Percentiles rank a stretch among this genome's conserved stretches.
Conservation (phyloP, 352 stramenopile genomes). For the Phytophthora sp. region DNA sequence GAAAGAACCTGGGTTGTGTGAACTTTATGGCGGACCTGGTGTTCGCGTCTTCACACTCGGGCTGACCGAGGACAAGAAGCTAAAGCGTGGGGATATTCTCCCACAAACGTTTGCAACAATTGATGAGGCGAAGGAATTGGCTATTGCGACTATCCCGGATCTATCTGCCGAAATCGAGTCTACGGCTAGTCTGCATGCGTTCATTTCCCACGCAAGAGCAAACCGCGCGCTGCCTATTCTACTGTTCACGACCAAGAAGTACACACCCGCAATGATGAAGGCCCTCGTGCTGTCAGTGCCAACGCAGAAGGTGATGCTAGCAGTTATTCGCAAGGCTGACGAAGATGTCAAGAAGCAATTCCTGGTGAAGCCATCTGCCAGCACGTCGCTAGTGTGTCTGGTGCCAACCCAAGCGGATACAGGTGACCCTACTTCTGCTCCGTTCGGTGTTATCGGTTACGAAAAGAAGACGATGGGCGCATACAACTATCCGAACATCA, state of each 20-base stretch:
- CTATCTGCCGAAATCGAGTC: slow-evolving; percentile 51
- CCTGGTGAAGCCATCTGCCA: slow-evolving; percentile 40
- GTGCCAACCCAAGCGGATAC: slow-evolving; percentile 44
- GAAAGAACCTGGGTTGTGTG: slow-evolving; percentile 52
- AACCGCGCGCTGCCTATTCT: slow-evolving; percentile 59
- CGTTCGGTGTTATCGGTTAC: slow-evolving; percentile 70
- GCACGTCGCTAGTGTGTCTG: slow-evolving; percentile 53
- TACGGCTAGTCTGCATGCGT: slow-evolving; percentile 59
- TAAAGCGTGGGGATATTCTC: slow-evolving; percentile 50
- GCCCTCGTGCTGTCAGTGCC: slow-evolving; percentile 67
- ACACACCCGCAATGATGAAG: slow-evolving; percentile 61
- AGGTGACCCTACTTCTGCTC: slow-evolving; percentile 34
- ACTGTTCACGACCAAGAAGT: slow-evolving; percentile 63
- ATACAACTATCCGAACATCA: slow-evolving; percentile 69
- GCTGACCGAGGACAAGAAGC: slow-evolving; percentile 27
- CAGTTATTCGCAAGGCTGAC: slow-evolving; percentile 59
- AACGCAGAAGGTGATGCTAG: slow-evolving; percentile 56
- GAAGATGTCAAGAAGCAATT: slow-evolving; percentile 73
- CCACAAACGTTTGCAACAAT: slow-evolving; percentile 50
- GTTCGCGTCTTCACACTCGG: slow-evolving; percentile 62
- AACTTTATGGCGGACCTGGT: slow-evolving; percentile 53
- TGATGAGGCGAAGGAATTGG: slow-evolving; percentile 50
- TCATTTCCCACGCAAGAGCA: slow-evolving; percentile 48
- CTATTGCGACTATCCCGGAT: slow-evolving; percentile 61
- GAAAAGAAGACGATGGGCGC: slow-evolving; percentile 73